Evolutionary conservation across 305 asterid genomes (phyloP), one percentile per base, ranked within the genome.

Genomic region (Rubia peregrina): DNA sequence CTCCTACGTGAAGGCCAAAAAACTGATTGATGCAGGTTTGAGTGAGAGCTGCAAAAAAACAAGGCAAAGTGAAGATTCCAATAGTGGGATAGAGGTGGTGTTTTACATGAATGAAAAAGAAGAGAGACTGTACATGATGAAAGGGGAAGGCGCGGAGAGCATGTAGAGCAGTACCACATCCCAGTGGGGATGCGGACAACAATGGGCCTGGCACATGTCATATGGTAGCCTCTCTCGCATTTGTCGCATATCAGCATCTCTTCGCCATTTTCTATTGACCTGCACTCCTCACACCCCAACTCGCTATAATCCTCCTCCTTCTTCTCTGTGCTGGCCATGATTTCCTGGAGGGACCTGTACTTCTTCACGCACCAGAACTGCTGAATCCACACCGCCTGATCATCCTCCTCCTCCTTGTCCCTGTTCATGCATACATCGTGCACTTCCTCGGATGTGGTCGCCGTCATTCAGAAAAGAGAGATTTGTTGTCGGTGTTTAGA

Each of bases 171-270:
- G 77, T 77, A 83, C 97, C 97, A 91, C 3, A 80, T 81, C 6
- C 92, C 94, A 70, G 81, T 80, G 3, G 97, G 96, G 40, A 91
- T 74, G 53, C 95, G 87, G 65, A 88, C 87, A 43, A 84, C 82
- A 44, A 91, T 81, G 0, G 96, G 97, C 71, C 95, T 83, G 61
- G 84, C 76, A 63, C 97, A 91, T 17, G 79, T 70, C 92, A 89
- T 85, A 68, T 89, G 97, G 62, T 78, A 86, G 4, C 93, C 95
- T 73, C 75, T 85, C 61, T 88, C 89, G 59, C 96, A 91, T 71
- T 78, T 76, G 30, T 91, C 96, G 71, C 97, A 91, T 36, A 91
- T 68, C 12, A 91, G 63, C 51, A 88, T 72, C 87, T 88, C 85
- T 1, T 84, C 89, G 24, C 51, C 87, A 41, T 77, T 77, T 61